Evolutionary conservation across 306 rosid genomes (phyloP).

Genomic region (Lagenaria siceraria): DNA sequence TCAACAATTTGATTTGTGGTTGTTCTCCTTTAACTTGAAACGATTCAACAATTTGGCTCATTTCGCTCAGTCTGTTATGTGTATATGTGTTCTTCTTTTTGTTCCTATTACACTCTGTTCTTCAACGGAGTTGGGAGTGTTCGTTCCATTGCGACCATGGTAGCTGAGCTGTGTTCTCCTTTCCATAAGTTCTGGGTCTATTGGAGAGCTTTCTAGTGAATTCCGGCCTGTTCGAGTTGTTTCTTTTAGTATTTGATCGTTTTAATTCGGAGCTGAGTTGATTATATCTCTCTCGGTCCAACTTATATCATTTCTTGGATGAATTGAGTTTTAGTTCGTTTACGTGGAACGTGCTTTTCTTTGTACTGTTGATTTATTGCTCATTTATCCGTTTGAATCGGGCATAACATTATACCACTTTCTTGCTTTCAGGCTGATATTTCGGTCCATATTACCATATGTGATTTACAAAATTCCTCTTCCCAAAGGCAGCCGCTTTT

Average conservation of each 20-base stretch:
- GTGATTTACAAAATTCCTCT: constrained; percentile 68
- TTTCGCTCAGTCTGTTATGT: background rate
- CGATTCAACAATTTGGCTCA: background rate
- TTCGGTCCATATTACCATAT: constrained; percentile 52
- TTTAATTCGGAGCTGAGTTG: background rate
- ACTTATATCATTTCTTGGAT: background rate
- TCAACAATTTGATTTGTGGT: background rate
- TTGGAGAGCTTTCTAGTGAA: background rate
- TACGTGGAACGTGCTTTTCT: background rate
- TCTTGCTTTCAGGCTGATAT: constrained; percentile 56
- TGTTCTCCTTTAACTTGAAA: background rate
- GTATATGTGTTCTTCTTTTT: background rate
- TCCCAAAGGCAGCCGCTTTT: constrained; percentile 74
- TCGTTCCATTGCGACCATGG: background rate
- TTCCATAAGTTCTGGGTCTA: background rate
- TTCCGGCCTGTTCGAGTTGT: background rate
- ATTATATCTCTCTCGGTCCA: background rate
- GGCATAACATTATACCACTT: constrained; percentile 1
- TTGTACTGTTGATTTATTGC: background rate
- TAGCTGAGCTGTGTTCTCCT: too few species aligned
- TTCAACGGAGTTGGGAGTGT: background rate
- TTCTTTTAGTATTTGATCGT: background rate
- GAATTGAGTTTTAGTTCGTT: background rate
- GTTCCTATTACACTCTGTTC: background rate
- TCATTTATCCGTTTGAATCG: background rate